Conservation (phyloP, 192 early-diverging fungal species). For the Podila minutissima region DNA sequence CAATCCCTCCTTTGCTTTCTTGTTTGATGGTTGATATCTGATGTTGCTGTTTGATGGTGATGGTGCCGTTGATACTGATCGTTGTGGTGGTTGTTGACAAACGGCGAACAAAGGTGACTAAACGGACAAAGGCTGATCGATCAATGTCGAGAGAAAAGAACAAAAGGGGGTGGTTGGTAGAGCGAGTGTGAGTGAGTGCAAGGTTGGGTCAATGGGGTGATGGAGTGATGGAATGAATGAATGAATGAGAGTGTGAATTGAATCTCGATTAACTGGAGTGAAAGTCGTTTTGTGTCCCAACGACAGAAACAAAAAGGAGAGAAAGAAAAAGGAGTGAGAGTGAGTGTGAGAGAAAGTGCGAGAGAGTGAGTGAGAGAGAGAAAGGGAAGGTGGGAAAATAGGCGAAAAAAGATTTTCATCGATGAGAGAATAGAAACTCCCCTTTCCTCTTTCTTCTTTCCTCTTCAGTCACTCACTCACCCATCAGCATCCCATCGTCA, state of each 20-base stretch:
- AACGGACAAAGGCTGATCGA: too few relatives aligned
- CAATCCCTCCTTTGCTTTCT: too few relatives aligned
- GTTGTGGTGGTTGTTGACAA: too few relatives aligned
- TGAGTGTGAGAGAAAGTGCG: neutral
- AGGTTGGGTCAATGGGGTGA: neutral
- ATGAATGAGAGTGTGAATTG: neutral
- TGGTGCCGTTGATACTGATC: too few relatives aligned
- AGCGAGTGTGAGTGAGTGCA: neutral
- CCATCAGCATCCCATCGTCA: too few relatives aligned
- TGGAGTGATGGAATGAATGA: neutral
- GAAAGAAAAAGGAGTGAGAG: neutral
- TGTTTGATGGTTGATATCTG: too few relatives aligned
- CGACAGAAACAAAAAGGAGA: slow-evolving; percentile 4
- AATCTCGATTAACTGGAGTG: neutral
- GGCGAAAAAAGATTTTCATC: neutral
- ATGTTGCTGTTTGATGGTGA: too few relatives aligned
- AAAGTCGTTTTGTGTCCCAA: neutral
- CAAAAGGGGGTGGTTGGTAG: neutral
- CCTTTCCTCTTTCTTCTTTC: neutral
- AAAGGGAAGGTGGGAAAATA: neutral
- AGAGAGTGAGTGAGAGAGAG: neutral
- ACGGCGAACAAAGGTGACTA: too few relatives aligned
- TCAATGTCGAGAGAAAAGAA: neutral
- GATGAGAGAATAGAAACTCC: neutral
- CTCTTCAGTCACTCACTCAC: too few relatives aligned